These are phyloP conservation scores for Tanacetum coccineum DNA, from an alignment of 129 eudicot genomes.

Conservation along the genomic window DNA sequence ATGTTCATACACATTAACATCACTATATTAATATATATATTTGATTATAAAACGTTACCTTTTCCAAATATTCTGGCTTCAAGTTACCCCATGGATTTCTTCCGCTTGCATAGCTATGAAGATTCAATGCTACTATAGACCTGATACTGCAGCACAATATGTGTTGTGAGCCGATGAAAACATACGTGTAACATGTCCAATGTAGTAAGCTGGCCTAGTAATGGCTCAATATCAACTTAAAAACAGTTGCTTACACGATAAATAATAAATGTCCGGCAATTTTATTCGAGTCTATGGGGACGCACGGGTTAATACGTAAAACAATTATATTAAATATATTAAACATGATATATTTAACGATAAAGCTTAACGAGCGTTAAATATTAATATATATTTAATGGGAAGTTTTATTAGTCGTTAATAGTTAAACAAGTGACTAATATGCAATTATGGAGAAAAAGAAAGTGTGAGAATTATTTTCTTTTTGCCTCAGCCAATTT, in stretches of 20 bases:
- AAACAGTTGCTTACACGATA: neutral
- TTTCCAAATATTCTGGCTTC: constrained; percentile 77
- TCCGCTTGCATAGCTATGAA: constrained; percentile 86
- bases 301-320: no score
- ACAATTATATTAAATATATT: no score
- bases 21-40: neutral
- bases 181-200: neutral
- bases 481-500: no score
- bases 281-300: no score
- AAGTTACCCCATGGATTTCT: constrained; percentile 90
- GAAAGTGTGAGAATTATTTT: no score
- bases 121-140: constrained; percentile 76
- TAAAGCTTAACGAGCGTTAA: no score
- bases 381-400: no score
- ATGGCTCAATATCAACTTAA: neutral
- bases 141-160: constrained; percentile 50
- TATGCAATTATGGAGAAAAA: no score
- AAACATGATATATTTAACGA: no score
- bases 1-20: neutral
- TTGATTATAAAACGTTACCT: constrained; percentile 39
- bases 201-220: neutral
- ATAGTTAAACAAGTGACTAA: no score
- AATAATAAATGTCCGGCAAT: no score
- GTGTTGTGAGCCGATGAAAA: neutral
- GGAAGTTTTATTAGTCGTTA: no score